Conservation (phyloP, 164 flowering plant species). For the Berberis vulgaris region DNA sequence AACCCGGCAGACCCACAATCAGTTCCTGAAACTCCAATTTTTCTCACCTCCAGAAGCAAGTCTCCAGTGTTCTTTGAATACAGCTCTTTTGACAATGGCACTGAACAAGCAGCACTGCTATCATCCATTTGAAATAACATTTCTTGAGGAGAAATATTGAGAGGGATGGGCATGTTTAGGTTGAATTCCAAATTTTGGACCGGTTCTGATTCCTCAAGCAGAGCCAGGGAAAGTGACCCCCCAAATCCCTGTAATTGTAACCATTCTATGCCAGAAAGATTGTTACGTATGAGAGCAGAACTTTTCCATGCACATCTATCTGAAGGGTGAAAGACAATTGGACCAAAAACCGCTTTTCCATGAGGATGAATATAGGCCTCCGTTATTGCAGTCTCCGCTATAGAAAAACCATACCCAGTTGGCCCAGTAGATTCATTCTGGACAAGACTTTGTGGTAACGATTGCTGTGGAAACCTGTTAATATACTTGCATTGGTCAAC, state of each 20-base stretch:
- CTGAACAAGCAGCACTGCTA: conserved; percentile 25
- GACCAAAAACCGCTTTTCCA: conserved; percentile 56
- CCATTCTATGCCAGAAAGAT: conserved; percentile 87
- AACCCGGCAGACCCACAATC: conserved; percentile 70
- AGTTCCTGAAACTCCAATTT: conserved; percentile 59
- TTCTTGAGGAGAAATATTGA: conserved; percentile 30
- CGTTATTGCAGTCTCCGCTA: conserved; percentile 45
- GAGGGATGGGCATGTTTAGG: conserved; percentile 29
- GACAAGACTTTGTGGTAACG: conserved; percentile 26
- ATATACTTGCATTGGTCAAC: conserved; percentile 44
- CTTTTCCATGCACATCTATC: conserved; percentile 65
- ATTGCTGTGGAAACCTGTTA: conserved; percentile 24
- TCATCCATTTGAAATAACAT: conserved; percentile 17
- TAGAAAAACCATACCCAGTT: conserved; percentile 46
- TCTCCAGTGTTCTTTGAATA: conserved; percentile 68
- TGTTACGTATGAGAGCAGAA: conserved; percentile 70
- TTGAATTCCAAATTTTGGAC: conserved; percentile 49
- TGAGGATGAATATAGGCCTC: conserved; percentile 67
- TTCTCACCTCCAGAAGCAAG: conserved; percentile 53
- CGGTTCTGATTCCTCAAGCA: conserved; percentile 54
- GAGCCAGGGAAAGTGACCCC: conserved; percentile 49
- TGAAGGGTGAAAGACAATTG: conserved; percentile 71
- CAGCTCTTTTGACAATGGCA: conserved; percentile 45
- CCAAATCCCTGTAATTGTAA: conserved; percentile 61
- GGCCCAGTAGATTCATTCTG: conserved; percentile 19